Evolutionary conservation across 2,329 filamentous ascomycete species (phyloP), one percentile per base, ranked within the genome.

Genomic region (Tolypocladium sp.): DNA sequence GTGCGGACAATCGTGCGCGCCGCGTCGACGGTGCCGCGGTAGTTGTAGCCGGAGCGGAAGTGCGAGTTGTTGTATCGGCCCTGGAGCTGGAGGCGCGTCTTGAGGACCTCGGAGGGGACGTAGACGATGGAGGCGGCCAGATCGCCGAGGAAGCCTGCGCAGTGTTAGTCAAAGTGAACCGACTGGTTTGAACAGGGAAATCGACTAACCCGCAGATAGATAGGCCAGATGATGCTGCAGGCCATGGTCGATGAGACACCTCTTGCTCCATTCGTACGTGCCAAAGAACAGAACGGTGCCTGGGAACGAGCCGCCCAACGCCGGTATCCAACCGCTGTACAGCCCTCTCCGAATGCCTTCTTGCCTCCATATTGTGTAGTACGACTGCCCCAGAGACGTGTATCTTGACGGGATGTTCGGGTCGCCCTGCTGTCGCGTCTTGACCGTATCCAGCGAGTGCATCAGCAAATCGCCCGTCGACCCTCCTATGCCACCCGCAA

Each of bases 391-490:
- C 73, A 97, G 86, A 20, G 91, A 93, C 13, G 89, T 88, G 76
- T 99, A 99, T 76, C 90, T 96, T 1, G 94, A 89, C 27, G 94
- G 94, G 61, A 96, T 83, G 71, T 94, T 89, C 52, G 93, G 92
- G 70, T 97, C 94, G 69, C 93, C 94, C 76, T 99, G 94, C 73
- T 99, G 95, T 66, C 94, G 85, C 54, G 94, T 99, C 77, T 99
- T 99, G 68, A 99, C 94, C 1, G 94, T 99, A 74, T 99, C 94
- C 69, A 99, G 83, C 53, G 93, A 97, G 77, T 99, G 94, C 94
- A 99, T 99, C 65, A 99, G 79, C 83, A 99, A 89, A 74, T 99
- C 94, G 60, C 95, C 94, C 59, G 89, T 95, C 20, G 90, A 92
- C 57, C 94, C 94, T 69, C 95, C 94, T 57, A 95, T 79, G 61